phyloP scores from a whole-genome alignment of 2,329 filamentous ascomycete species.

The Botrytis fabae region DNA sequence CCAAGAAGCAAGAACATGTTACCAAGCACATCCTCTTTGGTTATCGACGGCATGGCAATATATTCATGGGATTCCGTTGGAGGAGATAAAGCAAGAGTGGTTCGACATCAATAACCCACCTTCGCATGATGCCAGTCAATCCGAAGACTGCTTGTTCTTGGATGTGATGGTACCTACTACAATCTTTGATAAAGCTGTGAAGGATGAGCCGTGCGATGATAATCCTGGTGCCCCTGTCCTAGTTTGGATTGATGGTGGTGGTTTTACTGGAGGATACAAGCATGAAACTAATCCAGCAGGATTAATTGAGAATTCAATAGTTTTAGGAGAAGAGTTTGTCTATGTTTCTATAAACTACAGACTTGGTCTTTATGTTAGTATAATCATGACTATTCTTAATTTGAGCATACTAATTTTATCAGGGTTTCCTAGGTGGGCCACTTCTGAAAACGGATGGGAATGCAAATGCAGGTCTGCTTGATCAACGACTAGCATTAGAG shows the following conservation, averaged over 20 bases:
- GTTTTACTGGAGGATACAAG: slow-evolving; percentile 46
- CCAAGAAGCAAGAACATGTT: slow-evolving; percentile 26
- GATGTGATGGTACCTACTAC: slow-evolving; percentile 48
- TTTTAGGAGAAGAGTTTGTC: slow-evolving; percentile 40
- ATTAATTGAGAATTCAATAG: slow-evolving; percentile 40
- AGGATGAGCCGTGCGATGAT: slow-evolving; percentile 24
- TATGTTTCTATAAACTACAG: slow-evolving; percentile 41
- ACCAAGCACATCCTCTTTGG: slow-evolving; percentile 27
- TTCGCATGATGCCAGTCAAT: not conserved
- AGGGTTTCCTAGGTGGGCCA: slow-evolving; percentile 43
- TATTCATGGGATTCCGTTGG: not conserved
- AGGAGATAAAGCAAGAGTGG: not conserved
- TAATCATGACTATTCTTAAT: not conserved
- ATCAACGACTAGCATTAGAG: slow-evolving; percentile 56
- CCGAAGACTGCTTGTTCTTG: slow-evolving; percentile 51
- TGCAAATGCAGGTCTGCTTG: slow-evolving; percentile 46
- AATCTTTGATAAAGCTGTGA: slow-evolving; percentile 36
- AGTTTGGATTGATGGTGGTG: slow-evolving; percentile 42
- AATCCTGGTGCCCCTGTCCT: not conserved
- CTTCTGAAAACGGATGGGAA: slow-evolving; percentile 46
- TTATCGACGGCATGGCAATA: not conserved
- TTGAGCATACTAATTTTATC: not conserved
- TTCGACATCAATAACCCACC: slow-evolving; percentile 1
- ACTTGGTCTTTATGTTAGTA: slow-evolving; percentile 37
- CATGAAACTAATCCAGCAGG: slow-evolving; percentile 43